Evolutionary conservation across 1,284 basidiomycete genomes (phyloP).

Genomic region (Trametes versicolor): DNA sequence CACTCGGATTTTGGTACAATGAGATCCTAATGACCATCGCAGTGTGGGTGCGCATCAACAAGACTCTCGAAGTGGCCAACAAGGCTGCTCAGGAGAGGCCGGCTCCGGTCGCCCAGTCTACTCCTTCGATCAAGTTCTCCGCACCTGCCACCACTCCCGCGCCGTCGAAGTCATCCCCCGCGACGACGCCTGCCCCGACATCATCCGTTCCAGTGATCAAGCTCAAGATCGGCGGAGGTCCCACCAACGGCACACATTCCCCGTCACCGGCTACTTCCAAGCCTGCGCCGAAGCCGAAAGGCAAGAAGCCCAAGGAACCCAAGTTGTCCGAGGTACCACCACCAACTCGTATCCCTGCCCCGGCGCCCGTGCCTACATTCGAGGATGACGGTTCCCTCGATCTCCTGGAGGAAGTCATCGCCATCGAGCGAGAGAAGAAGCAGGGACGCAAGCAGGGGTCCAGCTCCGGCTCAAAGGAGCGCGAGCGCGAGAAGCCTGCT

Average conservation of each 20-base stretch:
- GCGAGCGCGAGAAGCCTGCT: slow-evolving; percentile 29
- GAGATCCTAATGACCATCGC: slow-evolving; percentile 21
- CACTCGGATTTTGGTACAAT: slow-evolving; percentile 8
- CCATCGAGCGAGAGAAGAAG: slow-evolving; percentile 76
- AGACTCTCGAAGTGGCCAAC: slow-evolving; percentile 69
- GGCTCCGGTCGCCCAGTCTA: slow-evolving; percentile 36
- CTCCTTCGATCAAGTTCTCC: slow-evolving; percentile 49
- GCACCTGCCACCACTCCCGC: slow-evolving; percentile 29
- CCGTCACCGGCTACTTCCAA: slow-evolving; percentile 35
- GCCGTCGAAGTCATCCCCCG: slow-evolving; percentile 37
- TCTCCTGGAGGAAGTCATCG: slow-evolving; percentile 81
- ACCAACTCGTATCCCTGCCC: slow-evolving; percentile 53
- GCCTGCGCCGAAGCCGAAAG: slow-evolving; percentile 50
- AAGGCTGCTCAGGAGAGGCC: slow-evolving; percentile 44
- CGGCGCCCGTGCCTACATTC: slow-evolving; percentile 9
- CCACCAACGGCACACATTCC: slow-evolving; percentile 31
- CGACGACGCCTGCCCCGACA: slow-evolving; percentile 45
- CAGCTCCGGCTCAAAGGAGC: slow-evolving; percentile 32
- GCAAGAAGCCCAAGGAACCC: slow-evolving; percentile 55
- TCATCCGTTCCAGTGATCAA: slow-evolving; percentile 65
- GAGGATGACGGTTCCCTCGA: slow-evolving; percentile 76
- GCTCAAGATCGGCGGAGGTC: slow-evolving; percentile 53
- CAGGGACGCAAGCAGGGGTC: slow-evolving; percentile 45
- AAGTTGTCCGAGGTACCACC: slow-evolving; percentile 61
- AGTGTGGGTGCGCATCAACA: slow-evolving; percentile 84